A percentile compares a stretch with the other conserved stretches of the same genome.
Evolutionary conservation across 2,329 filamentous ascomycete genomes (phyloP).

Genomic region (Ophiocordyceps robertsii): DNA sequence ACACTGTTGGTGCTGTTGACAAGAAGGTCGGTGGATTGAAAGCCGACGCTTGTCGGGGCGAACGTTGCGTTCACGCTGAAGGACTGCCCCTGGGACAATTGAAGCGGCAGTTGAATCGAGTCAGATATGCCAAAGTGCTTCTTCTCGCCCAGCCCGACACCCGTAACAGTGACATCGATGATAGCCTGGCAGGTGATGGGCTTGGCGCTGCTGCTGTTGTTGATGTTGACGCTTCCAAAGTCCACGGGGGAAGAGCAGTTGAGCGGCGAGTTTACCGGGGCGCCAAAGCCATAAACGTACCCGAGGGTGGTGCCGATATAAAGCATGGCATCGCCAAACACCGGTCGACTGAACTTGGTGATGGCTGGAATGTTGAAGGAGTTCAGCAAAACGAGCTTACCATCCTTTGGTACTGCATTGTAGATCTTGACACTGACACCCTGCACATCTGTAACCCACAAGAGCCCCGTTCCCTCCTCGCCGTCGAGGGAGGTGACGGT

Average conservation of each 20-base stretch:
- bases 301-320: slow-evolving; percentile 40
- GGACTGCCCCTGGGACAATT: slow-evolving; percentile 18
- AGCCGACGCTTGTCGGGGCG: slow-evolving; percentile 30
- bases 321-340: slow-evolving; percentile 41
- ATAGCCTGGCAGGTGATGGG: slow-evolving; percentile 34
- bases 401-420: slow-evolving; percentile 33
- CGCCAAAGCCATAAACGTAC: slow-evolving; percentile 40
- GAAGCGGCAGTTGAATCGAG: slow-evolving; percentile 16
- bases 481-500: slow-evolving; percentile 41
- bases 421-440: slow-evolving; percentile 38
- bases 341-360: slow-evolving; percentile 42
- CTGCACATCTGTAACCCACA: slow-evolving; percentile 44
- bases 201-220: slow-evolving; percentile 13
- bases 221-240: slow-evolving; percentile 32
- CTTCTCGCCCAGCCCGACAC: slow-evolving; percentile 18
- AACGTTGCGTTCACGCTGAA: slow-evolving; percentile 33
- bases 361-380: slow-evolving; percentile 36
- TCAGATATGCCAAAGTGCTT: slow-evolving; percentile 22
- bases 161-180: slow-evolving; percentile 26
- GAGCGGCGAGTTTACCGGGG: slow-evolving; percentile 37
- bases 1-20: slow-evolving; percentile 33
- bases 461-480: slow-evolving; percentile 37
- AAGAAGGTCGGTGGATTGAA: slow-evolving; percentile 31
- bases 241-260: slow-evolving; percentile 36
- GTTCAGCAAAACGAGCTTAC: slow-evolving; percentile 31